phyloP scores from a whole-genome alignment of 176 grass and related monocot genomes.

The Bromus sterilis region DNA sequence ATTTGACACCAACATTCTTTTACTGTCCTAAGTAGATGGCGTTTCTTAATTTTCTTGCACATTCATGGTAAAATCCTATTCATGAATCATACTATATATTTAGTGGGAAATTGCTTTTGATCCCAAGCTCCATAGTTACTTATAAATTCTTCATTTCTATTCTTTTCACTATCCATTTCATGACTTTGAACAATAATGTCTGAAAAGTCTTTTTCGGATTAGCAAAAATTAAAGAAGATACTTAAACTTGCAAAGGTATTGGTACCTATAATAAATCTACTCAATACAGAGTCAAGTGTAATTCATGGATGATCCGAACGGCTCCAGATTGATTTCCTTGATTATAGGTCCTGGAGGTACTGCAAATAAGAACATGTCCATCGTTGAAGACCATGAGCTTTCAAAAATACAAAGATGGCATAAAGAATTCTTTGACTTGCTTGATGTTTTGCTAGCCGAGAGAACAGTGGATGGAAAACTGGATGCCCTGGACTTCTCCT shows the following conservation, averaged over 20 bases:
- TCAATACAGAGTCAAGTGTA: constrained; percentile 54
- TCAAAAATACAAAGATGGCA: constrained; percentile 64
- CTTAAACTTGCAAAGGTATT: constrained; percentile 80
- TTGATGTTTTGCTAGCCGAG: constrained; percentile 70
- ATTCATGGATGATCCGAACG: constrained; percentile 67
- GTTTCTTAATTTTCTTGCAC: neutral
- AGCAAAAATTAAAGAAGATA: constrained; percentile 81
- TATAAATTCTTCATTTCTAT: neutral
- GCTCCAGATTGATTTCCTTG: constrained; percentile 53
- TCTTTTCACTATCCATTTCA: neutral
- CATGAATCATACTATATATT: neutral
- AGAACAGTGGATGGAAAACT: constrained; percentile 70
- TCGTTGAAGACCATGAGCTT: constrained; percentile 50
- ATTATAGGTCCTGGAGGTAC: constrained; percentile 26
- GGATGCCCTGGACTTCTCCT: constrained; percentile 72
- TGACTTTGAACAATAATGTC: neutral
- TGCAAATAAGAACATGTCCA: constrained; percentile 23
- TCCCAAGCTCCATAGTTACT: too few relatives aligned
- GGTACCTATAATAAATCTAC: constrained; percentile 60
- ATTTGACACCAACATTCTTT: neutral
- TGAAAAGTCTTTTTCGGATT: neutral
- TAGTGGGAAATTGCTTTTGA: neutral
- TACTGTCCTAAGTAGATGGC: neutral
- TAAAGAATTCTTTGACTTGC: constrained; percentile 59
- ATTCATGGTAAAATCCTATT: neutral